Conservation (phyloP, 805 yeast genomes). For the Candida pseudofarinosa region DNA sequence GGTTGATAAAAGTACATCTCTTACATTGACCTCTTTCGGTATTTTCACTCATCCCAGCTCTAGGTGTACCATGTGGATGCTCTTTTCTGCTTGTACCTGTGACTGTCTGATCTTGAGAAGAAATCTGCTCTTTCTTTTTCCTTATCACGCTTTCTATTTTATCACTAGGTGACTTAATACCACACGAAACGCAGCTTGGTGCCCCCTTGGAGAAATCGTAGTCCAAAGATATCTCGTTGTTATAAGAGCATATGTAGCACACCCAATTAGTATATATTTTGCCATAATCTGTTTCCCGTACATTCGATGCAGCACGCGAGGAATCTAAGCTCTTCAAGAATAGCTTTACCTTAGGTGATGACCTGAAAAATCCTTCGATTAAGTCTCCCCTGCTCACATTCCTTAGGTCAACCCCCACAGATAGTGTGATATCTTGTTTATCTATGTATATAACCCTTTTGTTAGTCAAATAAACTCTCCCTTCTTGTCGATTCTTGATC, state of each 20-base stretch:
- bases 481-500: slow-evolving; percentile 60
- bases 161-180: slow-evolving; percentile 22
- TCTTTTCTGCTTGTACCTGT: slow-evolving; percentile 2
- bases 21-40: slow-evolving; percentile 37
- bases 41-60: slow-evolving; percentile 12
- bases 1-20: slow-evolving; percentile 77
- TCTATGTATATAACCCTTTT: slow-evolving; percentile 72
- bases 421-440: slow-evolving; percentile 31
- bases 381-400: slow-evolving; percentile 38
- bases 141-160: slow-evolving; percentile 4
- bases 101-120: background rate
- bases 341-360: slow-evolving; percentile 71
- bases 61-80: background rate
- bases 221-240: slow-evolving; percentile 38
- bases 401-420: slow-evolving; percentile 45
- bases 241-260: slow-evolving; percentile 84
- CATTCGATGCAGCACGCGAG: background rate
- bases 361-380: slow-evolving; percentile 58
- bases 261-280: slow-evolving; percentile 50
- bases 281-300: background rate
- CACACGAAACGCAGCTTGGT: slow-evolving; percentile 39
- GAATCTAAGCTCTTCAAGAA: slow-evolving; percentile 11
- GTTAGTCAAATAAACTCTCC: slow-evolving; percentile 75
- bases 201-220: slow-evolving; percentile 15
- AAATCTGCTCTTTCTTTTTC: slow-evolving; percentile 5